Percentiles rank a stretch among this genome's conserved stretches.
These are phyloP conservation scores for Nicotiana noctiflora DNA, from an alignment of 257 asterid genomes.

Conservation along the genomic window DNA sequence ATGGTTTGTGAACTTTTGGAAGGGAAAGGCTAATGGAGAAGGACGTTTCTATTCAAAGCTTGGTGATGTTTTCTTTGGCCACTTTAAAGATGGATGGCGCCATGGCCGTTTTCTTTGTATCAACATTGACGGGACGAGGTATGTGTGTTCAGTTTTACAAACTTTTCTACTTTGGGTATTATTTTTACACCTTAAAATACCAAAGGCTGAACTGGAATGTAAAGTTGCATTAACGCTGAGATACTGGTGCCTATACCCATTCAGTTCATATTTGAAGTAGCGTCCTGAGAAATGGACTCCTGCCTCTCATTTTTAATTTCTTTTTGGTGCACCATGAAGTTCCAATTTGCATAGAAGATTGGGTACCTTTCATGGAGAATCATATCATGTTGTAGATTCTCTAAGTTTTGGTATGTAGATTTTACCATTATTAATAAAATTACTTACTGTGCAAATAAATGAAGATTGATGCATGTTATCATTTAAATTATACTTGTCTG, in stretches of 20 bases:
- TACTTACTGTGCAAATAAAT: no score
- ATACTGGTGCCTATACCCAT: not conserved
- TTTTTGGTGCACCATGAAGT: no score
- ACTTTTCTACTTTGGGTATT: not conserved
- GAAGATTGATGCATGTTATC: no score
- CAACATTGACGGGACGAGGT: slow-evolving; percentile 86
- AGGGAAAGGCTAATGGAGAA: slow-evolving; percentile 96
- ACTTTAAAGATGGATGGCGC: slow-evolving; percentile 97
- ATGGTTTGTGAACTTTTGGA: slow-evolving; percentile 92
- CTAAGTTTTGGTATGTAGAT: no score
- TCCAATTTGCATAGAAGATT: no score
- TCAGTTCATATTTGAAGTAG: not conserved
- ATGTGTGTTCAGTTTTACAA: not conserved
- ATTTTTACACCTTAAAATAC: not conserved
- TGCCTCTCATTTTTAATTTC: no score
- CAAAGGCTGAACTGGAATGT: not conserved
- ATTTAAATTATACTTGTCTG: no score
- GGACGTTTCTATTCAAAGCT: slow-evolving; percentile 79
- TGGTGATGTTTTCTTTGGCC: slow-evolving; percentile 86
- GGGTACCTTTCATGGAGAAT: no score
- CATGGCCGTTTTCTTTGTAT: slow-evolving; percentile 79
- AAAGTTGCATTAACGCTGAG: not conserved
- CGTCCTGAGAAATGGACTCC: no score
- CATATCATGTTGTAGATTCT: no score
- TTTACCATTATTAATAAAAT: no score